Base-by-base conservation (phyloP, 192 early-diverging fungal species). In the Gryganskiella cystojenkinii region DNA sequence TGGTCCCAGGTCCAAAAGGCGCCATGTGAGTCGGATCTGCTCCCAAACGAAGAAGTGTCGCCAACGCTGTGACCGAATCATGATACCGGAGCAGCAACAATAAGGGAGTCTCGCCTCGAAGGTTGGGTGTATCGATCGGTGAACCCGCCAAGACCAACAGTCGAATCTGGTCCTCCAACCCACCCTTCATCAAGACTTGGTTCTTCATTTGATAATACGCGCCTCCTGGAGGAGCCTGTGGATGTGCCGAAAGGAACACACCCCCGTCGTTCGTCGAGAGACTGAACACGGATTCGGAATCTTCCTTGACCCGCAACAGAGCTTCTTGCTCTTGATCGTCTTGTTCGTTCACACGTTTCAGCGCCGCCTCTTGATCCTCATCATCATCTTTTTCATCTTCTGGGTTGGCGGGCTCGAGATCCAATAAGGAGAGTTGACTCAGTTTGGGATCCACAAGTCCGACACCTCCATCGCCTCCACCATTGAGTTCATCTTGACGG, bases 111-210 rank as follows among this genome's bases (percentile, higher is more conserved):
- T 78, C 74, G n/a, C 74, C 74, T 3, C 74, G 52, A 27, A 22
- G 24, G 20, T 78, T 78, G 28, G 61, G 55, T 6, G 55, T 54
- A 28, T 78, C 67, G 0, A 78, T 54, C 11, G 74, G 74, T 9
- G 61, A 63, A 5, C 74, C 74, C 30, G 61, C 54, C 27, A 69
- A 28, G 11, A 64, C 53, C 49, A 78, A 52, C 4, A 78, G 42
- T 46, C 74, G 66, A 27, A 78, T 78, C 46, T 78, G 74, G 22
- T 78, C 74, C 33, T 78, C 74, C 8, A 78, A 45, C 3, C 74
- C 66, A 13, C 74, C 74, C 45, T 69, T 78, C 52, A 69, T 56
- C 67, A 78, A 49, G 10, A 64, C 54, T 4, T 64, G 61, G 31
- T 76, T 44, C 54, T 63, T 66, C 42, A 74, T 74, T 27, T 61